Conservation (phyloP, 2,329 filamentous ascomycete genomes). For the Epichloe festucae region DNA sequence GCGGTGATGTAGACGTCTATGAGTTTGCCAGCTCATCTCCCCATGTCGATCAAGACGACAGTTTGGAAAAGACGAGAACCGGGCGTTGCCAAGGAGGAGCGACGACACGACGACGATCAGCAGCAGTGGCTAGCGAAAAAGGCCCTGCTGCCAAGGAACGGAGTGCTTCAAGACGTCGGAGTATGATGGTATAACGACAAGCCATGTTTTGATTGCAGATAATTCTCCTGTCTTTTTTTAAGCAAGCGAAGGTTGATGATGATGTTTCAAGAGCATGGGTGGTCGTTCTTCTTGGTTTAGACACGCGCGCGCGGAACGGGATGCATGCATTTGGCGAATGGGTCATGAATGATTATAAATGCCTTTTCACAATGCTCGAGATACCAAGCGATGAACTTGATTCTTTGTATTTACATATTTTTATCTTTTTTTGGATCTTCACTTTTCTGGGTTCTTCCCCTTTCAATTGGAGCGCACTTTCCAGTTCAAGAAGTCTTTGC, state of each 20-base stretch:
- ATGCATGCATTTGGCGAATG: conserved; percentile 14
- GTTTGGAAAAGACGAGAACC: conserved; percentile 13
- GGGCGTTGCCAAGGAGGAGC: conserved; percentile 20
- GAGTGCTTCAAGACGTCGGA: conserved; percentile 34
- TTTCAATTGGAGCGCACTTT: conserved; percentile 7
- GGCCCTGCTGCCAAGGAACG: conserved; percentile 15
- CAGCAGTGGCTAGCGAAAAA: conserved; percentile 25
- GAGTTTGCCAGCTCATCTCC: conserved; percentile 40
- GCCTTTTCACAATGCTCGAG: conserved; percentile 15
- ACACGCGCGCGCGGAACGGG: not conserved
- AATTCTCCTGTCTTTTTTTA: not conserved
- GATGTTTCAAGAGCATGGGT: conserved; percentile 2
- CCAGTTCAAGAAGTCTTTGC: conserved; percentile 6
- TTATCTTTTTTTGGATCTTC: conserved; percentile 8
- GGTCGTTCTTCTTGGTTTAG: not conserved
- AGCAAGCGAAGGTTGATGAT: conserved; percentile 2
- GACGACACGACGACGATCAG: conserved; percentile 26
- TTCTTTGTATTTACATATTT: conserved; percentile 19
- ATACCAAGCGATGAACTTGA: conserved; percentile 23
- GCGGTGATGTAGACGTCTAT: conserved; percentile 34
- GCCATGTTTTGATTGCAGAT: conserved; percentile 18
- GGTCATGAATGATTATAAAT: conserved; percentile 13
- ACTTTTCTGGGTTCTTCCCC: conserved; percentile 6
- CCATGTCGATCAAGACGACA: conserved; percentile 18
- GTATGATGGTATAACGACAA: conserved; percentile 46